A percentile compares a stretch with the other conserved stretches of the same genome.
Conservation (phyloP, 2,329 filamentous ascomycete species). For the Juglanconis sp. region DNA sequence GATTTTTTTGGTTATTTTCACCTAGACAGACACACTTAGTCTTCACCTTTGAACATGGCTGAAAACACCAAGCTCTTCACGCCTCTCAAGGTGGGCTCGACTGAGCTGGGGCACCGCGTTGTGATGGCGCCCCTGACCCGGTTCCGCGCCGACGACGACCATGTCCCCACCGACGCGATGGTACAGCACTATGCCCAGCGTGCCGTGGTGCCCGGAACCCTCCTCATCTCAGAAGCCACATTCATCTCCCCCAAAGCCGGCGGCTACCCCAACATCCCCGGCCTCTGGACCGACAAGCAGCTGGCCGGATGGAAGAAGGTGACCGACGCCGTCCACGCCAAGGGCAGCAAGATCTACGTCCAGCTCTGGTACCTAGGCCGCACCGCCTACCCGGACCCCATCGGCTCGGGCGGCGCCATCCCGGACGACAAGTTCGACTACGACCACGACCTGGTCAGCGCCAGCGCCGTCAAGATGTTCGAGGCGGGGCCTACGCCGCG, state of each 20-base stretch:
- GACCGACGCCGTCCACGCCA: slow-evolving; percentile 60
- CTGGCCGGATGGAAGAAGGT: slow-evolving; percentile 58
- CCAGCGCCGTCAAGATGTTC: slow-evolving; percentile 38
- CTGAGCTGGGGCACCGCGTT: slow-evolving; percentile 41
- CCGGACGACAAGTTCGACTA: slow-evolving; percentile 13
- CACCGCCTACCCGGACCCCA: slow-evolving; percentile 33
- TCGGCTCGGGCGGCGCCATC: slow-evolving; percentile 41
- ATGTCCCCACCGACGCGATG: slow-evolving; percentile 21
- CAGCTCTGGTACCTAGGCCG: slow-evolving; percentile 66
- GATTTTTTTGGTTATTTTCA: too few species aligned
- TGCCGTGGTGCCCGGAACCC: slow-evolving; percentile 33
- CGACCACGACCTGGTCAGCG: slow-evolving; percentile 38
- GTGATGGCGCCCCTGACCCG: slow-evolving; percentile 58
- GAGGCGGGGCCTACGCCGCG: slow-evolving; percentile 53
- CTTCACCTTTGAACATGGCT: slow-evolving; percentile 5
- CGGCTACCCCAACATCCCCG: slow-evolving; percentile 48
- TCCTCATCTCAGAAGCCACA: slow-evolving; percentile 58
- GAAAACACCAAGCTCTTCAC: slow-evolving; percentile 36
- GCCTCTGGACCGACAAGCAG: slow-evolving; percentile 56
- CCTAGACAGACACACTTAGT: too few species aligned
- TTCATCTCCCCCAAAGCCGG: slow-evolving; percentile 46
- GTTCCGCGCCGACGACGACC: slow-evolving; percentile 43
- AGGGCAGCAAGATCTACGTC: slow-evolving; percentile 57
- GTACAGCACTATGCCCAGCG: slow-evolving; percentile 29
- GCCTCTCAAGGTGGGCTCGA: slow-evolving; percentile 39